These are phyloP conservation scores for Magnusiomyces ingens DNA, from an alignment of 1,139 yeast species.

Conservation along the genomic window DNA sequence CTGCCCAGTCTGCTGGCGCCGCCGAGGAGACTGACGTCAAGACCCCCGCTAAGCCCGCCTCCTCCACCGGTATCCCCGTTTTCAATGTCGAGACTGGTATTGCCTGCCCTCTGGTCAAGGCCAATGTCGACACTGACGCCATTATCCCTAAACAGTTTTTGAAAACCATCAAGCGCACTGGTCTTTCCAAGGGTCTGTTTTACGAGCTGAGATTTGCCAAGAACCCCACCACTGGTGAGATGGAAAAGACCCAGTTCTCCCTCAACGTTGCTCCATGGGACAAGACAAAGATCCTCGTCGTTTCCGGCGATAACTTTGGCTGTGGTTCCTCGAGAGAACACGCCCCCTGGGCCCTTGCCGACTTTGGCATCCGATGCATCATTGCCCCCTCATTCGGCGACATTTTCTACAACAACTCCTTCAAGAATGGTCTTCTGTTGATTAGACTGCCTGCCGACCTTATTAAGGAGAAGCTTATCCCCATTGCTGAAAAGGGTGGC, in stretches of 20 bases:
- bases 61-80: constrained; percentile 60
- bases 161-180: constrained; percentile 96
- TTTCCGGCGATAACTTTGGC: constrained; percentile 95
- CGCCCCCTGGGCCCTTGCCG: constrained; percentile 98
- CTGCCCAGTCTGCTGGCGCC: constrained; percentile 24
- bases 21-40: constrained; percentile 23
- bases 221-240: constrained; percentile 59
- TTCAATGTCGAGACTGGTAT: constrained; percentile 72
- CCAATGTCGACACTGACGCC: constrained; percentile 96
- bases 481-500: constrained; percentile 69
- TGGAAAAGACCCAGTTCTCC: constrained; percentile 78
- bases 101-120: constrained; percentile 90
- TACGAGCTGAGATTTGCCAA: constrained; percentile 78
- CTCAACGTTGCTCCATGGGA: constrained; percentile 80
- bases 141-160: constrained; percentile 97
- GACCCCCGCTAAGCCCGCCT: constrained; percentile 32
- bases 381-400: constrained; percentile 98
- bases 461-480: constrained; percentile 63
- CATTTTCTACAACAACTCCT: constrained; percentile 93
- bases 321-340: constrained; percentile 99
- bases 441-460: constrained; percentile 75
- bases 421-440: constrained; percentile 90
- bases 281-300: constrained; percentile 73
- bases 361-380: constrained; percentile 90
- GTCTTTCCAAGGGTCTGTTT: constrained; percentile 79